These are phyloP conservation scores for Setaria italica DNA, from an alignment of 202 grass and related monocot genomes.

Conservation along the genomic window DNA sequence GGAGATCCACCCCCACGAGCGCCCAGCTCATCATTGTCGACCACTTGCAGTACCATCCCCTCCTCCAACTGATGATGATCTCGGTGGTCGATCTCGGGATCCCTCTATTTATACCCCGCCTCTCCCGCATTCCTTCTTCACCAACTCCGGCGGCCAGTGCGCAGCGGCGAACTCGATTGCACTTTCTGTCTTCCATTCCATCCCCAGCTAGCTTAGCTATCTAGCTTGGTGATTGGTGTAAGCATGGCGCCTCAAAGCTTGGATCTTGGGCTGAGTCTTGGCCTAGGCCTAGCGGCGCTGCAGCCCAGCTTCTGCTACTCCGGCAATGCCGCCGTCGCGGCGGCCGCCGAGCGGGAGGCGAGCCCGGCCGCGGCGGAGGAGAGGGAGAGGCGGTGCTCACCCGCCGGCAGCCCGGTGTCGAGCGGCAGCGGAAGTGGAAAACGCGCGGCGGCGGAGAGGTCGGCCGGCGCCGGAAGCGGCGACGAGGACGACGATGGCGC, in stretches of 20 bases:
- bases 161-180: neutral
- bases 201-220: neutral
- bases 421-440: slow-evolving; percentile 64
- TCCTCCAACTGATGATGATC: slow-evolving; percentile 18
- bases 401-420: slow-evolving; percentile 59
- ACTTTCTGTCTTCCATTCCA: neutral
- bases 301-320: slow-evolving; percentile 49
- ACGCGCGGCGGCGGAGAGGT: slow-evolving; percentile 60
- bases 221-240: neutral
- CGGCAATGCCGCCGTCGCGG: slow-evolving; percentile 15
- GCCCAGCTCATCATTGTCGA: slow-evolving; percentile 85
- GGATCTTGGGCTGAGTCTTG: slow-evolving; percentile 79
- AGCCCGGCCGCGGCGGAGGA: slow-evolving; percentile 46
- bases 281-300: slow-evolving; percentile 46
- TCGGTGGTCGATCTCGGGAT: neutral
- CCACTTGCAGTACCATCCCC: slow-evolving; percentile 37
- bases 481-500: slow-evolving; percentile 66
- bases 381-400: slow-evolving; percentile 55
- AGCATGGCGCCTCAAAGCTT: slow-evolving; percentile 56
- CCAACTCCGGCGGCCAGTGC: slow-evolving; percentile 28
- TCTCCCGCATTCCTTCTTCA: slow-evolving; percentile 40
- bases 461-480: slow-evolving; percentile 49
- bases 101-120: slow-evolving; percentile 68
- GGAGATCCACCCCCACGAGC: slow-evolving; percentile 73
- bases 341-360: slow-evolving; percentile 29